phyloP scores from a whole-genome alignment of 441 rosid genomes.

The Macaranga tanarius region DNA sequence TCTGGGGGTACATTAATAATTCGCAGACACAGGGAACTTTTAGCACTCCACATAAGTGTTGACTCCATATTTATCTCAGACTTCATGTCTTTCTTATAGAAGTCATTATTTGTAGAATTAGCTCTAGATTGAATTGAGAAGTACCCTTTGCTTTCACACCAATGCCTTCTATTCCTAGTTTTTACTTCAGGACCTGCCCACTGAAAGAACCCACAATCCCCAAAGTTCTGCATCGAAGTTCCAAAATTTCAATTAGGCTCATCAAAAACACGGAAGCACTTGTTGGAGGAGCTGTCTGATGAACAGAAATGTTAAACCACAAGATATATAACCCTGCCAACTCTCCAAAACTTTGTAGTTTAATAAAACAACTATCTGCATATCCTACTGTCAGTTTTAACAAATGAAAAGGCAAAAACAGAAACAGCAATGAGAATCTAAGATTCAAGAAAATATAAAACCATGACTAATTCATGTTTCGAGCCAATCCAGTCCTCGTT shows the following conservation, averaged over 20 bases:
- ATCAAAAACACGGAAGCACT: background rate
- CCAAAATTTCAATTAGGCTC: constrained; percentile 8
- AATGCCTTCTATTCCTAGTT: background rate
- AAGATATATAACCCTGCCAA: background rate
- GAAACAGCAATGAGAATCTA: background rate
- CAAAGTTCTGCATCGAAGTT: constrained; percentile 28
- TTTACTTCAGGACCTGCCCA: constrained; percentile 20
- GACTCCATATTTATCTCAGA: background rate
- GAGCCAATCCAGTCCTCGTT: background rate
- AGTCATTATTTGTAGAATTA: background rate
- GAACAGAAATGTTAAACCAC: background rate
- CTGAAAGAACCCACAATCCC: constrained; percentile 32
- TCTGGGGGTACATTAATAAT: background rate
- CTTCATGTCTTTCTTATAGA: background rate
- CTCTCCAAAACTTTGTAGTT: background rate
- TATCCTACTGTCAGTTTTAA: too few relatives aligned
- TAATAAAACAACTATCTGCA: too few relatives aligned
- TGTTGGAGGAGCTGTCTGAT: background rate
- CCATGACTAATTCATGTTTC: background rate
- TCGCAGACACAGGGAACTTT: background rate
- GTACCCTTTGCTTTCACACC: background rate
- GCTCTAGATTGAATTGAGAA: background rate
- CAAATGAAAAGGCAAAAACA: background rate
- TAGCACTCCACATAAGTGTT: background rate
- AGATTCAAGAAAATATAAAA: background rate